Percentiles rank a stretch among this genome's conserved stretches.
phyloP scores from a whole-genome alignment of 2,329 filamentous ascomycete genomes.

The Pseudogymnoascus sp. region DNA sequence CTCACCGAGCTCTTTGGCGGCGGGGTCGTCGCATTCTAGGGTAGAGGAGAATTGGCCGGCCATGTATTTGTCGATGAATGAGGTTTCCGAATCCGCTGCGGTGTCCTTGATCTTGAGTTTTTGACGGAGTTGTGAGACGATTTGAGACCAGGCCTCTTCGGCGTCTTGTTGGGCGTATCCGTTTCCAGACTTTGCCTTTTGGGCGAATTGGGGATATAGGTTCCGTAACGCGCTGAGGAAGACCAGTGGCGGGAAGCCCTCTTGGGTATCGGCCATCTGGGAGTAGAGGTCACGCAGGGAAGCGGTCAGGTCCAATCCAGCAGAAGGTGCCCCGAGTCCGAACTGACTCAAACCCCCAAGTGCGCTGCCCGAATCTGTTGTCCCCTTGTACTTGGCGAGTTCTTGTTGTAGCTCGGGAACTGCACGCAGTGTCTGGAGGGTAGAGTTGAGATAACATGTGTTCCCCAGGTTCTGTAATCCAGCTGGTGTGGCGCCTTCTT shows the following conservation, averaged over 20 bases:
- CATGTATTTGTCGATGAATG: constrained; percentile 89
- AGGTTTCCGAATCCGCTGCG: constrained; percentile 38
- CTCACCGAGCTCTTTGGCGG: constrained; percentile 68
- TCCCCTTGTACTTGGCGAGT: constrained; percentile 55
- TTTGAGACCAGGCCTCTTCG: constrained; percentile 96
- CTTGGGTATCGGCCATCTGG: constrained; percentile 82
- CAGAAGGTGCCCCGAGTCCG: constrained; percentile 37
- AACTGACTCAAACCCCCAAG: constrained; percentile 40
- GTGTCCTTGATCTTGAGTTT: constrained; percentile 60
- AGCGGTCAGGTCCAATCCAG: constrained; percentile 63
- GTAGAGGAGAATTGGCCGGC: constrained; percentile 71
- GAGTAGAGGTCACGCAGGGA: constrained; percentile 79
- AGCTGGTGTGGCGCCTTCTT: constrained; percentile 77
- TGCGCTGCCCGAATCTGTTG: constrained; percentile 22
- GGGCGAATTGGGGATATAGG: constrained; percentile 86
- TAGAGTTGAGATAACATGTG: constrained; percentile 97
- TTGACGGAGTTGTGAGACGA: constrained; percentile 73
- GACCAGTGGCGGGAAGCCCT: constrained; percentile 73
- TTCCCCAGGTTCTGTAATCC: constrained; percentile 91
- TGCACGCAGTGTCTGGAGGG: constrained; percentile 79
- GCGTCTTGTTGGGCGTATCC: constrained; percentile 98
- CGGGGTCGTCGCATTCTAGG: constrained; percentile 77
- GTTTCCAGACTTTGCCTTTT: constrained; percentile 72
- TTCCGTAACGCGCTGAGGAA: constrained; percentile 76
- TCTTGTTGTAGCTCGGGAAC: constrained; percentile 87